phyloP scores from a whole-genome alignment of 1,284 basidiomycete genomes.

The Coniophora puteana region DNA sequence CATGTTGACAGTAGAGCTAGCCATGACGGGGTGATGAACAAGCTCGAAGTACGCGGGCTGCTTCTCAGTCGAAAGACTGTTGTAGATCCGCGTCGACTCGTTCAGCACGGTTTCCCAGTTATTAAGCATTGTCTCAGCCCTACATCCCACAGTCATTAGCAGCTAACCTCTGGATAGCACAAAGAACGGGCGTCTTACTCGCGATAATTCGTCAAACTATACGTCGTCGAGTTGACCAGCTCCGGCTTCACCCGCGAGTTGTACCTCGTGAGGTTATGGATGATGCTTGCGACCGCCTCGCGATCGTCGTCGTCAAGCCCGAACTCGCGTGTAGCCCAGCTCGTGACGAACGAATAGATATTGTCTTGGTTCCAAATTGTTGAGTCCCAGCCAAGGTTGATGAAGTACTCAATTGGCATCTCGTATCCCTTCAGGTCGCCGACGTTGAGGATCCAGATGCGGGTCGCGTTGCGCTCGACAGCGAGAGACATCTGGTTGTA shows the following conservation, averaged over 20 bases:
- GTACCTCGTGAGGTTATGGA: slow-evolving; percentile 57
- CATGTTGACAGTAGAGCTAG: slow-evolving; percentile 51
- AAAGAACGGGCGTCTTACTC: slow-evolving; percentile 44
- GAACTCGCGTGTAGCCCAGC: slow-evolving; percentile 67
- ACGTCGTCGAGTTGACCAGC: slow-evolving; percentile 59
- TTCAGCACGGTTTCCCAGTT: slow-evolving; percentile 41
- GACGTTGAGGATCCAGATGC: slow-evolving; percentile 60
- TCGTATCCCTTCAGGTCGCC: slow-evolving; percentile 75
- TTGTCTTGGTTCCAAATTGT: slow-evolving; percentile 44
- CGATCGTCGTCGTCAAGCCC: slow-evolving; percentile 39
- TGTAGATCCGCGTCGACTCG: slow-evolving; percentile 53
- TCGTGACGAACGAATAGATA: slow-evolving; percentile 54
- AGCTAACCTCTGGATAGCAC: slow-evolving; percentile 5
- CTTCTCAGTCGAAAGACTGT: slow-evolving; percentile 37
- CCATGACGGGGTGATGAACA: slow-evolving; percentile 59
- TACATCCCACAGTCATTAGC: slow-evolving; percentile 36
- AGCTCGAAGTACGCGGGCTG: slow-evolving; percentile 67
- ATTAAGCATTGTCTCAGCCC: not conserved
- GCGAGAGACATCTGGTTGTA: slow-evolving; percentile 62
- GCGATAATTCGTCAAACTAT: slow-evolving; percentile 59
- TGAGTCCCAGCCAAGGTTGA: slow-evolving; percentile 52
- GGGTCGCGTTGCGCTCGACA: slow-evolving; percentile 50
- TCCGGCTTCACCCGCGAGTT: slow-evolving; percentile 68
- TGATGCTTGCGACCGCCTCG: slow-evolving; percentile 43
- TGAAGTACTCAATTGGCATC: too few relatives aligned